Percentiles rank a stretch among this genome's conserved stretches.
Conservation (phyloP, 805 yeast genomes). For the Wickerhamiella azymoides region DNA sequence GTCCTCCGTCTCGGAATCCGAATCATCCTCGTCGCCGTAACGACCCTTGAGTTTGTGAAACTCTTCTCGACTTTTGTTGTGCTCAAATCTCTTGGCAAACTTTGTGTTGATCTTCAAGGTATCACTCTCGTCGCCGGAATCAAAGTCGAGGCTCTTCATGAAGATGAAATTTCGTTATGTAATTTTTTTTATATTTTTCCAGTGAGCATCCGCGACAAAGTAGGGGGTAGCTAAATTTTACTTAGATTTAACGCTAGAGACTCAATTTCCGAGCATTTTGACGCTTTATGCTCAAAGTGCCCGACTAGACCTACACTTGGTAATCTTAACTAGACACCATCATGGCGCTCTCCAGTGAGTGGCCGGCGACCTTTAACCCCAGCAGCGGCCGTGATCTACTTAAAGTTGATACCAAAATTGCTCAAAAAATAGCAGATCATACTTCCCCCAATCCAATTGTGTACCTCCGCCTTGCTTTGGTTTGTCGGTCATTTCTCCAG, state of each 20-base stretch:
- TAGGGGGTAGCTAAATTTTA: too few species aligned
- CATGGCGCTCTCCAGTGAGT: too few species aligned
- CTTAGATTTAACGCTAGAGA: too few species aligned
- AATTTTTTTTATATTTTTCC: neutral
- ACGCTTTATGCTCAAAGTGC: too few species aligned
- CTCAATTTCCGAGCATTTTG: too few species aligned
- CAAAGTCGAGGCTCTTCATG: conserved; percentile 3
- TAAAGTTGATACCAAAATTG: neutral
- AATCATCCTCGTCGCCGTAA: conserved; percentile 26
- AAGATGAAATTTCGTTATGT: neutral
- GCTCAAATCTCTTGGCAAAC: conserved; percentile 20
- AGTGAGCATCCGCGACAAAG: too few species aligned
- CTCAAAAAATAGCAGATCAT: neutral
- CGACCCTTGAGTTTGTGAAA: conserved; percentile 18
- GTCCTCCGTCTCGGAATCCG: conserved; percentile 62
- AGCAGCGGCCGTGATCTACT: neutral
- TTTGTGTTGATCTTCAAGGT: conserved; percentile 10
- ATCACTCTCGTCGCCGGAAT: neutral
- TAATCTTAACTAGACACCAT: too few species aligned
- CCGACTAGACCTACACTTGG: too few species aligned
- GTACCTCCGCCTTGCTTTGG: neutral
- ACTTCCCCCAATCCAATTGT: neutral
- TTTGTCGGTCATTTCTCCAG: neutral
- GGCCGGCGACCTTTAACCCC: too few species aligned
- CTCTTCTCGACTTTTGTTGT: conserved; percentile 25